Base-by-base conservation (phyloP, 2,329 filamentous ascomycete species). In the Penicillium nordicum region DNA sequence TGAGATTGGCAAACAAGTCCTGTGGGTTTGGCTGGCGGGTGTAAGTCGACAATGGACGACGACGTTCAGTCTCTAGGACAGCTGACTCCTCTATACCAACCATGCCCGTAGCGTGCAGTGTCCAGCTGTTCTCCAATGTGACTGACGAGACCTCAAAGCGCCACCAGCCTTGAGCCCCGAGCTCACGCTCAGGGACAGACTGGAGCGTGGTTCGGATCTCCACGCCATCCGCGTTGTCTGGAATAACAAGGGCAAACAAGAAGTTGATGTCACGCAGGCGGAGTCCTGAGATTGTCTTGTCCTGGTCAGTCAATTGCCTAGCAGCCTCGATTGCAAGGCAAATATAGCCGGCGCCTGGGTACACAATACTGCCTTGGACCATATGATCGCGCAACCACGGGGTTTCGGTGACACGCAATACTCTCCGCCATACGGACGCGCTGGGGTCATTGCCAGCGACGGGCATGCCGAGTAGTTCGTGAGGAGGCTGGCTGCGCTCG, bases 361-460 rank as follows among this genome's bases (percentile, higher is more conserved):
- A 45, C 14, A 45, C 27, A 32, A 45, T 45, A 11, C 43, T 45
- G 27, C 43, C 43, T 11, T 45, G 43, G 1, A 45, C 27, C 27
- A 45, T 32, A 32, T 45, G 43, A 11, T 45, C 43, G 16, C 43
- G 27, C 1, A 45, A 0, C 43, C 69, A 62, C 61, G 83, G 85
- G 1, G 6, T 11, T 6, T 45, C 43, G 27, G 43, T 6, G 10
- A 45, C 27, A 5, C 43, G 43, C 27, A 45, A 41, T 23, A 30
- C 25, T 6, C 11, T 18, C 16, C 41, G 42, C 42, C 42, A 44
- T 4, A 30, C 16, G 16, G 42, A 4, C 5, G 42, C 3, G 25
- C 5, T 6, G 0, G 42, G 42, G 16, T 44, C 42, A 10, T 44
- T 44, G 3, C 42, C 42, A 11, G 42, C 42, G 10, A 44, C 42